A percentile compares a stretch with the other conserved stretches of the same genome.
These are phyloP conservation scores for Skeletonema potamos DNA, from an alignment of 108 stramenopile genomes.

Conservation along the genomic window DNA sequence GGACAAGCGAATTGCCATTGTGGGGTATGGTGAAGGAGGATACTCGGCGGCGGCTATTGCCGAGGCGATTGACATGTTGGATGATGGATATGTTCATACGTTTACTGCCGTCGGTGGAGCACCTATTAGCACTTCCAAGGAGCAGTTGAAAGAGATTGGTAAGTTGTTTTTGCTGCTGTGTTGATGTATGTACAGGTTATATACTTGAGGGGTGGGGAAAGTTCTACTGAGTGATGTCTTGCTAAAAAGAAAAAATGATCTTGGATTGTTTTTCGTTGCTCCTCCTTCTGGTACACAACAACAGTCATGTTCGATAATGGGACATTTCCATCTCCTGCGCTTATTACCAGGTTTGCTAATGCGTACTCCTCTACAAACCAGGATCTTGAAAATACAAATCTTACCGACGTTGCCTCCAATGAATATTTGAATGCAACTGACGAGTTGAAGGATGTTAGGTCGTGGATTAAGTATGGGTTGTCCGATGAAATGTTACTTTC, in stretches of 20 bases:
- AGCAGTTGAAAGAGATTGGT: conserved; percentile 9
- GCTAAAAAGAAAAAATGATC: no score
- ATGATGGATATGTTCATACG: conserved; percentile 13
- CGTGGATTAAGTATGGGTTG: not conserved
- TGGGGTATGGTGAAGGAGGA: conserved; percentile 8
- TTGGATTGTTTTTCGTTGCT: not conserved
- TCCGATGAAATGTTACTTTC: not conserved
- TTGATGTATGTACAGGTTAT: not conserved
- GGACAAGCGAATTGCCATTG: conserved; percentile 10
- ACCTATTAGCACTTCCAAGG: conserved; percentile 1
- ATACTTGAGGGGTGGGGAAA: no score
- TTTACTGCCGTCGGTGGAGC: conserved; percentile 5
- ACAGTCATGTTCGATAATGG: not conserved
- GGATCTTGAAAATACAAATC: not conserved
- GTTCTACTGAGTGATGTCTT: no score
- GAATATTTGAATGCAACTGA: conserved; percentile 7
- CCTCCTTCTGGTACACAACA: not conserved
- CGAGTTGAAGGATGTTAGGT: not conserved
- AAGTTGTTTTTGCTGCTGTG: no score
- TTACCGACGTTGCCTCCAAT: not conserved
- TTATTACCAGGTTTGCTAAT: conserved; percentile 4
- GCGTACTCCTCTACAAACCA: conserved; percentile 15
- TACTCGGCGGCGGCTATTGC: conserved; percentile 5
- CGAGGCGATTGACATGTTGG: conserved; percentile 1
- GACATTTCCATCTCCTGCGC: not conserved